A percentile compares a stretch with the other conserved stretches of the same genome.
Evolutionary conservation across 805 yeast genomes (phyloP).

Genomic region (Deakozyma indianensis): DNA sequence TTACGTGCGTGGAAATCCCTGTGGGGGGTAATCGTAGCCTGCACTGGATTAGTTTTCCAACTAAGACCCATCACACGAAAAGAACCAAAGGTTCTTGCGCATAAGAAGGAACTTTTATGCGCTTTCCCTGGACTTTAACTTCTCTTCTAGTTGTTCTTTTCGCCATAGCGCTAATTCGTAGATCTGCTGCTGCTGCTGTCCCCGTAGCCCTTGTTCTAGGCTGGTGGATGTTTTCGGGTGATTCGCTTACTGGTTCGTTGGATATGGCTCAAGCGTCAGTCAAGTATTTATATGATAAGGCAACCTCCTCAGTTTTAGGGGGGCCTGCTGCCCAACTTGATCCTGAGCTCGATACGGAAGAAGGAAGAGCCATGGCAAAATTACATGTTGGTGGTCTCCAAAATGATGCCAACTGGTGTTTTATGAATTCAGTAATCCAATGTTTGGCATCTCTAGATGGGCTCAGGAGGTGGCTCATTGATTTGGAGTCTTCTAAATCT

Average conservation of each 20-base stretch:
- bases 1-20: too few relatives aligned
- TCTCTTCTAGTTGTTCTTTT: background rate
- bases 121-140: background rate
- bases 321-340: background rate
- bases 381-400: constrained; percentile 61
- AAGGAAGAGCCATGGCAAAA: constrained; percentile 10
- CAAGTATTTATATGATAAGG: constrained; percentile 16
- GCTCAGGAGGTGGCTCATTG: constrained; percentile 40
- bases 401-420: constrained; percentile 90
- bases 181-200: background rate
- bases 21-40: too few relatives aligned
- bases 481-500: constrained; percentile 18
- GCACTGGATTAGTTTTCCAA: too few relatives aligned
- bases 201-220: background rate
- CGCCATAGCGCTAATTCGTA: background rate
- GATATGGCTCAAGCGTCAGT: constrained; percentile 19
- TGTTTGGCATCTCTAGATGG: constrained; percentile 61
- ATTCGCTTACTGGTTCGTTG: constrained; percentile 20
- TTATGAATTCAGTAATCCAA: constrained; percentile 85
- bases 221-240: constrained; percentile 16
- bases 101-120: too few relatives aligned
- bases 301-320: constrained; percentile 8
- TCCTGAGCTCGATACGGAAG: constrained; percentile 9
- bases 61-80: too few relatives aligned
- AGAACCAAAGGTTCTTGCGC: too few relatives aligned